Conservation (phyloP, 768 basidiomycete species). For the Tylopilus balloui region DNA sequence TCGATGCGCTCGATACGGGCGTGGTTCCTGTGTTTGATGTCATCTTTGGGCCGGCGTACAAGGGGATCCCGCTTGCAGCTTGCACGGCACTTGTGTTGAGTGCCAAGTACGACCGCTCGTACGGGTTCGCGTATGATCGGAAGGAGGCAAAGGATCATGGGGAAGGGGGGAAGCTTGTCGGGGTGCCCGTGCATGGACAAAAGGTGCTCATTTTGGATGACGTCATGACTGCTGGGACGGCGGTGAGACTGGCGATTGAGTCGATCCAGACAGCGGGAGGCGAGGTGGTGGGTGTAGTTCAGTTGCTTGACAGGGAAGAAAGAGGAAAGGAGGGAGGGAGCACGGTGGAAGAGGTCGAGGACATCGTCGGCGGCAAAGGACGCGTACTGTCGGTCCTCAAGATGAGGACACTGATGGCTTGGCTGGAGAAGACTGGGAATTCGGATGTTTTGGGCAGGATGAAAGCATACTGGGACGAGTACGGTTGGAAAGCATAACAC, state of each 20-base stretch:
- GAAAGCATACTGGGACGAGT: conserved; percentile 54
- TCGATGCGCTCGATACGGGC: conserved; percentile 35
- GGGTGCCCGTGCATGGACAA: conserved; percentile 74
- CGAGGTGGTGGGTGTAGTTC: conserved; percentile 82
- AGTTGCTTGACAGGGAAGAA: conserved; percentile 68
- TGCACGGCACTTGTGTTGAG: conserved; percentile 74
- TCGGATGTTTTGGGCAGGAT: conserved; percentile 62
- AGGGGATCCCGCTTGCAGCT: conserved; percentile 92
- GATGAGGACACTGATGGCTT: conserved; percentile 81
- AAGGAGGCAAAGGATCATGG: conserved; percentile 97
- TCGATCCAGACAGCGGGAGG: conserved; percentile 67
- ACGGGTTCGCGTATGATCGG: conserved; percentile 88
- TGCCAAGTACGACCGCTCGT: conserved; percentile 54
- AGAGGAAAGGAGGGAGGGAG: conserved; percentile 48
- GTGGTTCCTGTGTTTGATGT: conserved; percentile 59
- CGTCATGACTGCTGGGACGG: conserved; percentile 91
- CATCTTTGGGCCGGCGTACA: conserved; percentile 96
- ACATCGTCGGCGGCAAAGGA: conserved; percentile 59
- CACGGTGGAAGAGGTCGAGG: conserved; percentile 81
- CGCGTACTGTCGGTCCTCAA: conserved; percentile 75
- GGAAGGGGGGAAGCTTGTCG: conserved; percentile 90
- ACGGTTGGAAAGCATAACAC: conserved; percentile 25
- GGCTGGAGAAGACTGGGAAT: conserved; percentile 70
- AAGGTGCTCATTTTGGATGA: conserved; percentile 90
- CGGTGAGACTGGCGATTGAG: conserved; percentile 78